A percentile compares a stretch with the other conserved stretches of the same genome.
These are phyloP conservation scores for Pyrenophora teres DNA, from an alignment of 2,329 filamentous ascomycete genomes.

Conservation along the genomic window DNA sequence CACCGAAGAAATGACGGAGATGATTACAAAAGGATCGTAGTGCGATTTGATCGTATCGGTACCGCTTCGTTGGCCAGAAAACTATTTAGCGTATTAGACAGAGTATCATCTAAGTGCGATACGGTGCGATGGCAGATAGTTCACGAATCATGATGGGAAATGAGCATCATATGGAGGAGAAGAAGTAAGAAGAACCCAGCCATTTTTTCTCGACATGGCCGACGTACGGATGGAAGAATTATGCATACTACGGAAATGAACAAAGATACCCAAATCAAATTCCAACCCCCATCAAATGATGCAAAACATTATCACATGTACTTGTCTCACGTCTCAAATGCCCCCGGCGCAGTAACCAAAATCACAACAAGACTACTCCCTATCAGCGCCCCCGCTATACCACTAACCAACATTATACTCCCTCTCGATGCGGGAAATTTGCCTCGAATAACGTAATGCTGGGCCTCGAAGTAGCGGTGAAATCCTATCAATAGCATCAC, in stretches of 20 bases:
- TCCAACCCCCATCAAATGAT: too few relatives aligned
- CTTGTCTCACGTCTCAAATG: conserved; percentile 46
- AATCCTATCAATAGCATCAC: conserved; percentile 77
- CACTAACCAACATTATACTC: conserved; percentile 71
- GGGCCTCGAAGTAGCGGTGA: conserved; percentile 75
- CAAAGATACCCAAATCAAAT: conserved; percentile 30
- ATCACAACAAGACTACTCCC: conserved; percentile 64
- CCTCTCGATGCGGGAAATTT: conserved; percentile 81
- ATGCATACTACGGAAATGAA: conserved; percentile 15
- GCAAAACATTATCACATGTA: too few relatives aligned
- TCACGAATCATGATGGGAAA: neutral
- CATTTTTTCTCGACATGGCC: neutral
- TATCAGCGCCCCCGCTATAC: conserved; percentile 65
- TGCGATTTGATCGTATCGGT: neutral
- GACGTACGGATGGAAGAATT: conserved; percentile 1
- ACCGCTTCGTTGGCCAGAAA: neutral
- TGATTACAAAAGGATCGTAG: conserved; percentile 18
- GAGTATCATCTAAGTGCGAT: too few relatives aligned
- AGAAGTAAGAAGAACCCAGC: conserved; percentile 4
- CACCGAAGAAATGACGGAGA: conserved; percentile 47
- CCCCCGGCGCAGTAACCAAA: conserved; percentile 57
- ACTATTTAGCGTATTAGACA: neutral
- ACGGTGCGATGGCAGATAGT: neutral
- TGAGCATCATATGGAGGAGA: neutral
- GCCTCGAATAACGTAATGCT: conserved; percentile 78